Evolutionary conservation across 1,284 basidiomycete species (phyloP), one percentile per base, ranked within the genome.

Genomic region (Chondrostereum purpureum): DNA sequence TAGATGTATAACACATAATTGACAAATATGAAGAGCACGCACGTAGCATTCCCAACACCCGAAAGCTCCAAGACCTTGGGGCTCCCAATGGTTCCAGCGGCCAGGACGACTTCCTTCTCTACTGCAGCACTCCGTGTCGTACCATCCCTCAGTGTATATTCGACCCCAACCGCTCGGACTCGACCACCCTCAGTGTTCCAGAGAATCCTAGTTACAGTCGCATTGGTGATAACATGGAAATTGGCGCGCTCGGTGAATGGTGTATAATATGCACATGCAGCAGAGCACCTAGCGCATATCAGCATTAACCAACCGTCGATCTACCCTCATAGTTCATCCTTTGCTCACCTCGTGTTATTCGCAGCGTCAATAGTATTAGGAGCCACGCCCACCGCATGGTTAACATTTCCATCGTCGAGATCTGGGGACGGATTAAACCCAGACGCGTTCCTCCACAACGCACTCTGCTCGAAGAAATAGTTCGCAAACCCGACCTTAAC

Each of bases 401-500:
- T 55, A n/a, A n/a, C n/a, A n/a, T 55, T 42, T n/a, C 60, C 61
- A 37, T 59, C 49, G 3, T 53, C 33, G 12, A 62, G 31, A 44
- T 64, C 61, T 1, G 47, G 49, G 3, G 60, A 54, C 2, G 48
- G 48, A 18, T 46, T 43, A 10, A 59, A 56, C 1, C 60, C 59
- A 0, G 56, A 50, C 1, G 60, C 57, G n/a, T 56, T 39, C 8
- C 50, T 40, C 55, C 60, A 63, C 46, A 63, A 39, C 10, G 49
- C 40, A 2, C 54, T 57, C 47, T 62, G 60, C 8, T 50, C 47
- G 41, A 54, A 62, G 50, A 58, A 60, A 38, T 51, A 56, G 38
- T 62, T 62, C 13, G 61, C 60, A 27, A 59, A 62, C 3, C 61
- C 61, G 12, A 58, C 56, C 46, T 61, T 59, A 18, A 62, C 58